Evolutionary conservation across 1,139 yeast genomes (phyloP).

Genomic region (Yamadazyma dendronema): DNA sequence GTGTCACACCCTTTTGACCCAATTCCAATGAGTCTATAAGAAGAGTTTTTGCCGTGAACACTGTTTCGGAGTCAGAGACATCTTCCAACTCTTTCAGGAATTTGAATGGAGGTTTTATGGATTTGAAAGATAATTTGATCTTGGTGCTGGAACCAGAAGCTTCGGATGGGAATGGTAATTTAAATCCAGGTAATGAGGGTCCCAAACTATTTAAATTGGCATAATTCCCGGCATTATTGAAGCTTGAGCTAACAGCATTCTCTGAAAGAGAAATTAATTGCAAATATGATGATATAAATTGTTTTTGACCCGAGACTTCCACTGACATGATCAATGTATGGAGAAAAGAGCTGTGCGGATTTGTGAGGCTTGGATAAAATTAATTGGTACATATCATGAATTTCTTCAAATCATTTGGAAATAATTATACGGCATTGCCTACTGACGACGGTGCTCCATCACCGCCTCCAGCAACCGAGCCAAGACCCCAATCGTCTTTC

Average conservation of each 20-base stretch:
- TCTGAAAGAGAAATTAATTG: conserved; percentile 21
- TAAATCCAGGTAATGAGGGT: conserved; percentile 38
- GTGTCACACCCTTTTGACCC: conserved; percentile 21
- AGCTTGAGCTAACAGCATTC: conserved; percentile 16
- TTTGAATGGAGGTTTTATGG: conserved; percentile 46
- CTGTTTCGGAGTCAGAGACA: conserved; percentile 25
- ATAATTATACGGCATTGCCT: conserved; percentile 30
- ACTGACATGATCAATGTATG: conserved; percentile 7
- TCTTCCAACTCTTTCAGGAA: conserved; percentile 27
- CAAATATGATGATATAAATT: conserved; percentile 34
- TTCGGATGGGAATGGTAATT: conserved; percentile 27
- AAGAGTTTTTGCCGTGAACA: conserved; percentile 33
- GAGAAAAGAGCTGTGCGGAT: too few species aligned
- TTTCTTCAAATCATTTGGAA: conserved; percentile 36
- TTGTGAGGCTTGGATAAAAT: not conserved
- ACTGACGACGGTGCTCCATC: conserved; percentile 38
- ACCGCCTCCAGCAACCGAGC: conserved; percentile 40
- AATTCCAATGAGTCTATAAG: conserved; percentile 28
- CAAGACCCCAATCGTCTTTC: conserved; percentile 21
- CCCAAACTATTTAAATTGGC: conserved; percentile 35
- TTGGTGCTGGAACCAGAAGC: conserved; percentile 7
- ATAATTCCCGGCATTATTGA: conserved; percentile 35
- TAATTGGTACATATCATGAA: conserved; percentile 23
- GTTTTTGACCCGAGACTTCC: conserved; percentile 15
- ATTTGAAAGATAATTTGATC: conserved; percentile 31